These are phyloP conservation scores for Vanderwaltozyma yarrowii DNA, from an alignment of 805 yeast species.

Conservation along the genomic window DNA sequence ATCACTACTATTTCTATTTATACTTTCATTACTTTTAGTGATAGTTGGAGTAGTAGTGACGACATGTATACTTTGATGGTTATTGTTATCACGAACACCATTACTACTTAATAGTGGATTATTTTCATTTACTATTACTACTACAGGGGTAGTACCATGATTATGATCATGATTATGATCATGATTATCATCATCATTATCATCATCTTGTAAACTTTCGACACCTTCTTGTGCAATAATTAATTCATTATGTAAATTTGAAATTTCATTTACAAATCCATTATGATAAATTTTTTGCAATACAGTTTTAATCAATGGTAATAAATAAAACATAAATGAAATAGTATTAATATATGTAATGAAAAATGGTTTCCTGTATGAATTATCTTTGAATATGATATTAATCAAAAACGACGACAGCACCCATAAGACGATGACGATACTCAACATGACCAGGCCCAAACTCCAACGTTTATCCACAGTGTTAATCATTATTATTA, in stretches of 20 bases:
- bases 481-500: too few relatives aligned
- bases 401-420: slow-evolving; percentile 78
- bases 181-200: not conserved
- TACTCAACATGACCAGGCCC: slow-evolving; percentile 61
- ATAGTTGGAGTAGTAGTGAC: too few relatives aligned
- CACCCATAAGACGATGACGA: slow-evolving; percentile 87
- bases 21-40: too few relatives aligned
- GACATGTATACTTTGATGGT: not conserved
- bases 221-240: slow-evolving; percentile 25
- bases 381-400: slow-evolving; percentile 55
- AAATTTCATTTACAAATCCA: slow-evolving; percentile 23
- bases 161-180: not conserved
- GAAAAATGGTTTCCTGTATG: slow-evolving; percentile 80
- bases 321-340: slow-evolving; percentile 66
- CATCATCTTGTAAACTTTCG: not conserved
- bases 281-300: slow-evolving; percentile 19
- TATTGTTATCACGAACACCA: not conserved
- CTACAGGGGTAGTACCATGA: not conserved
- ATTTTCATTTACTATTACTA: not conserved
- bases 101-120: not conserved
- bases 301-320: slow-evolving; percentile 37
- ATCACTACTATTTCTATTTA: too few relatives aligned
- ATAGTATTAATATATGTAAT: slow-evolving; percentile 89
- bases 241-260: slow-evolving; percentile 21
- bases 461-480: slow-evolving; percentile 46